phyloP scores from a whole-genome alignment of 2,329 filamentous ascomycete species.

The Aureobasidium subglaciale region DNA sequence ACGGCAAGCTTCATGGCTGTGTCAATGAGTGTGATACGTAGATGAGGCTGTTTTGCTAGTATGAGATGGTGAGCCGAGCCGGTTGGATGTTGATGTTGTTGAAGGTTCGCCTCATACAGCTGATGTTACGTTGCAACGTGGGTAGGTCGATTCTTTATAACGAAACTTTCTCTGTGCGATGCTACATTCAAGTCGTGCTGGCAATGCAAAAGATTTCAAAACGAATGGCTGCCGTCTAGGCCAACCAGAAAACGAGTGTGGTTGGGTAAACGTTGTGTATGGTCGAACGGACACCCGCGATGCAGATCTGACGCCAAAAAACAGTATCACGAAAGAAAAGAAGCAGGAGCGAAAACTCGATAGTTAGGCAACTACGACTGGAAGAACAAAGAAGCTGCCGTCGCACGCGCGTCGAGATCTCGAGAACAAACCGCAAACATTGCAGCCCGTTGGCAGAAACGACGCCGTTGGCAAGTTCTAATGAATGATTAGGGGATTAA shows the following conservation, averaged over 20 bases:
- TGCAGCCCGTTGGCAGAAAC: conserved; percentile 4
- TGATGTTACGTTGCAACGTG: background rate
- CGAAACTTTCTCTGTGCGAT: background rate
- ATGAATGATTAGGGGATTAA: background rate
- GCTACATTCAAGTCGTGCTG: background rate
- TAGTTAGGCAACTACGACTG: conserved; percentile 2
- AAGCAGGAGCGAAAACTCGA: background rate
- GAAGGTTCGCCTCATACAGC: background rate
- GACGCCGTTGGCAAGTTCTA: conserved; percentile 1
- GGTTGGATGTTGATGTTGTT: background rate
- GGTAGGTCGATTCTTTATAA: background rate
- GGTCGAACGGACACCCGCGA: background rate
- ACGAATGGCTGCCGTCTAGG: conserved; percentile 6
- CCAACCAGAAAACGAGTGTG: background rate
- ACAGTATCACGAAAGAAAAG: background rate
- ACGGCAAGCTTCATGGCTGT: background rate
- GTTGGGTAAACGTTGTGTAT: background rate
- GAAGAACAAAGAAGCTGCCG: background rate
- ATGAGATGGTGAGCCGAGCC: background rate
- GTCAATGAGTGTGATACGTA: background rate
- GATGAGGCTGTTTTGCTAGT: background rate
- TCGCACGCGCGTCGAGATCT: background rate
- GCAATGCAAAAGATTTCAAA: background rate
- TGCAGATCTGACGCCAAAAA: background rate
- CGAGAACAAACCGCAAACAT: background rate